Base-by-base conservation (phyloP, 768 basidiomycete genomes). In the Flagelloscypha sp. region DNA sequence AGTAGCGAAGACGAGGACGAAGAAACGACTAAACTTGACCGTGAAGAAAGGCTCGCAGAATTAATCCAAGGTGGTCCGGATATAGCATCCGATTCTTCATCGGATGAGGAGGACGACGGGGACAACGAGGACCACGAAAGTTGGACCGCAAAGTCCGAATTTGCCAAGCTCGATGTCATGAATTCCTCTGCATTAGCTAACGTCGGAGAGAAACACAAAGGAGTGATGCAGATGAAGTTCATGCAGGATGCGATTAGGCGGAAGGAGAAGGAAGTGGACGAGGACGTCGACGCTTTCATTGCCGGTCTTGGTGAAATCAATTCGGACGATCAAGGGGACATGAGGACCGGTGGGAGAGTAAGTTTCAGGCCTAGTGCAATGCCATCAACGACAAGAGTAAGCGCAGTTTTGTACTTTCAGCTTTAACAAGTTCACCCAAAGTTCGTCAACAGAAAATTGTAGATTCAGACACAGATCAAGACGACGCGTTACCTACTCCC, bases 181-280 rank as follows among this genome's bases (percentile, higher is more conserved):
- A n/a, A n/a, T n/a, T n/a, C n/a, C n/a, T n/a, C n/a, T n/a, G n/a
- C n/a, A n/a, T n/a, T n/a, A n/a, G n/a, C n/a, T n/a, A n/a, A n/a
- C n/a, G n/a, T n/a, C n/a, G 61, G 54, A 15, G 58, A 61, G 49
- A 73, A 72, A 47, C 58, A 65, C 32, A 84, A 82, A 58, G 76
- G 84, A 41, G 70, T 97, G 7, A 84, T 95, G 54, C 72, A 76
- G 44, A 97, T 98, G 95, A 97, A 95, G 61, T 99, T 98, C 59
- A 99, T 99, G 94, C 82, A 84, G 56, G 83, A 92, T 30, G 93
- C 89, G 0, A 79, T 84, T 63, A 74, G 74, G 4, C 67, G 87
- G 44, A 72, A 79, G 37, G 61, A 71, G 46, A 62, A 55, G 7
- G 65, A 68, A 35, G 76, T 73, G 1, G 66, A 79, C 39, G 68